Conservation (phyloP, 2,329 filamentous ascomycete genomes). For the Ophiostoma australiae region DNA sequence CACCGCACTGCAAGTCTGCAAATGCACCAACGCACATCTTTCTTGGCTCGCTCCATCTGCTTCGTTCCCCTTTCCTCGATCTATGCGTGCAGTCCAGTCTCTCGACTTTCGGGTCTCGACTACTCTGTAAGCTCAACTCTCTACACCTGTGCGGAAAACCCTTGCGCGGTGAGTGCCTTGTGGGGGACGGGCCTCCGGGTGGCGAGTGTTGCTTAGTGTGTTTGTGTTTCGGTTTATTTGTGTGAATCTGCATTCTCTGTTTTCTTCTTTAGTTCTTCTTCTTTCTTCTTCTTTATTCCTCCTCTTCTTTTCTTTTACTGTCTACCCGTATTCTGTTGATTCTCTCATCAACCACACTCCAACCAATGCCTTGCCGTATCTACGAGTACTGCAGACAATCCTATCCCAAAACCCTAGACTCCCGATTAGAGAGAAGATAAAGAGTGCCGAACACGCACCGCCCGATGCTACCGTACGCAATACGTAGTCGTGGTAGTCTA, state of each 20-base stretch:
- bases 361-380: too few relatives aligned
- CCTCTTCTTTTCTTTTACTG: background rate
- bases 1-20: too few relatives aligned
- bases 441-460: constrained; percentile 14
- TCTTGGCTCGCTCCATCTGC: too few relatives aligned
- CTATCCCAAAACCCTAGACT: too few relatives aligned
- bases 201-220: constrained; percentile 1
- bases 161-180: constrained; percentile 5
- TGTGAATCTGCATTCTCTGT: background rate
- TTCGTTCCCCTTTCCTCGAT: too few relatives aligned
- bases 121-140: background rate
- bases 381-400: too few relatives aligned
- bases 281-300: background rate
- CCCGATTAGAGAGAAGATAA: background rate
- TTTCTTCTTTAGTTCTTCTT: background rate
- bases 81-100: background rate
- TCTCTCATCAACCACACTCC: background rate
- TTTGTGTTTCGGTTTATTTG: background rate
- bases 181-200: constrained; percentile 3
- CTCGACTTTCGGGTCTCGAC: too few relatives aligned
- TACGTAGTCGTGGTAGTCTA: background rate
- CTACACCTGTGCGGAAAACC: background rate
- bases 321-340: background rate
- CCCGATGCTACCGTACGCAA: constrained; percentile 7
- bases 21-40: too few relatives aligned